Base-by-base conservation (phyloP, 2,329 filamentous ascomycete genomes). In the Lachnellula arida region DNA sequence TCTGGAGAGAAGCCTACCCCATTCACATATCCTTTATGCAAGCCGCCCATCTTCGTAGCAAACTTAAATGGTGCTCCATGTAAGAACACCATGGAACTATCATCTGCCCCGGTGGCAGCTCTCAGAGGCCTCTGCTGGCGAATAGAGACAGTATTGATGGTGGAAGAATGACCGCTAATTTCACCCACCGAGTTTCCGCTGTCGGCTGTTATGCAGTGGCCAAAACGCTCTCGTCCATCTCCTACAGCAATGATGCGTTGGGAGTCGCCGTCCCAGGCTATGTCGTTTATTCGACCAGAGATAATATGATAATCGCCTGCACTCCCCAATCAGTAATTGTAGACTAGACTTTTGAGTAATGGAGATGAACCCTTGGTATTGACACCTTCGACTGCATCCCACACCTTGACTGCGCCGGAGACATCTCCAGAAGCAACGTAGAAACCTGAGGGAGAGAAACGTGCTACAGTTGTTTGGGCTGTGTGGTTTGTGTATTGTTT, bases 41-140 rank as follows among this genome's bases (percentile, higher is more conserved):
- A 80, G 17, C 82, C 86, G 59, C 86, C 79, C 48, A 87, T 79
- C 72, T 91, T 93, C n/a, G 81, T 86, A 69, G 91, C 89, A 78
- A 96, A 97, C 72, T 96, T 97, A 80, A 97, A 99, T 0, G 94
- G 94, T 0, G 89, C 89, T 5, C 94, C 93, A 68, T 97, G 89
- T 70, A 95, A 88, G 73, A 97, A 97, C 67, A 93, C 91, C 72
- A 96, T 78, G 69, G 85, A 89, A 68, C 85, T 89, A 72, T 97
- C 94, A 69, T 97, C 93, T 53, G 89, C 90, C 14, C 89, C 94
- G 1, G 94, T 97, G 12, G 90, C 91, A 6, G 94, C 94, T 58
- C 93, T 82, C 58, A 97, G 78, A n/a, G 94, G 94, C 25, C 94
- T 81, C 74, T 95, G 90, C 69, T 92, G 87, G 65, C 91, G 86